Evolutionary conservation across 129 eudicot genomes (phyloP).

Genomic region (Rutidosis leptorrhynchoides): DNA sequence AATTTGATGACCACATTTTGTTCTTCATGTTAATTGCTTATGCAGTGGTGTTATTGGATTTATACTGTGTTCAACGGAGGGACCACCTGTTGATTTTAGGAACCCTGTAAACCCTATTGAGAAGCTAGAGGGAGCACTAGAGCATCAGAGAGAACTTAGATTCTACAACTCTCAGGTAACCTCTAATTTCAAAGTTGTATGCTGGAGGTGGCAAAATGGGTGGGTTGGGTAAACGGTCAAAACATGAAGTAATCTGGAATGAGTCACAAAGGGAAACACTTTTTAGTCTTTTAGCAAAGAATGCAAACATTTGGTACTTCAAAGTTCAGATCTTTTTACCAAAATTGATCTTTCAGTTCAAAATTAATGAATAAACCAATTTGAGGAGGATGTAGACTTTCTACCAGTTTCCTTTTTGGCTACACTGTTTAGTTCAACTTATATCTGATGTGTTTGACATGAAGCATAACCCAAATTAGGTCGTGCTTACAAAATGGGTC

Average conservation of each 20-base stretch:
- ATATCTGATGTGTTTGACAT: neutral
- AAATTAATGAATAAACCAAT: too few species aligned
- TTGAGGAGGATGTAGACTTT: neutral
- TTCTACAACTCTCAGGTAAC: constrained; percentile 83
- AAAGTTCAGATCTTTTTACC: neutral
- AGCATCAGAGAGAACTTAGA: constrained; percentile 57
- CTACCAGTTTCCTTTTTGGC: neutral
- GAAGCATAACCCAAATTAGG: neutral
- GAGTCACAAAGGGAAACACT: neutral
- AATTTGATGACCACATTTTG: neutral
- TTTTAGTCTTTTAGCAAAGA: neutral
- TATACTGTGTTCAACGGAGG: constrained; percentile 77
- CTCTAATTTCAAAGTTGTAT: neutral
- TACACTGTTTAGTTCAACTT: neutral
- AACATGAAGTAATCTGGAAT: neutral
- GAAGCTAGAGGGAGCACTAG: constrained; percentile 74
- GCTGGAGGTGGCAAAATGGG: neutral
- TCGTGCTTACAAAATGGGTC: neutral
- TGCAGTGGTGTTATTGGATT: constrained; percentile 94
- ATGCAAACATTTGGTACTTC: neutral
- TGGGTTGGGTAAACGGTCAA: neutral
- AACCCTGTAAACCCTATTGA: constrained; percentile 88
- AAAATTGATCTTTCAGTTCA: neutral
- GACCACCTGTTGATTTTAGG: constrained; percentile 71
- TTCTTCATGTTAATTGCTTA: neutral